Evolutionary conservation across 1,284 basidiomycete genomes (phyloP).

Genomic region (Hypsizygus ulmarius): DNA sequence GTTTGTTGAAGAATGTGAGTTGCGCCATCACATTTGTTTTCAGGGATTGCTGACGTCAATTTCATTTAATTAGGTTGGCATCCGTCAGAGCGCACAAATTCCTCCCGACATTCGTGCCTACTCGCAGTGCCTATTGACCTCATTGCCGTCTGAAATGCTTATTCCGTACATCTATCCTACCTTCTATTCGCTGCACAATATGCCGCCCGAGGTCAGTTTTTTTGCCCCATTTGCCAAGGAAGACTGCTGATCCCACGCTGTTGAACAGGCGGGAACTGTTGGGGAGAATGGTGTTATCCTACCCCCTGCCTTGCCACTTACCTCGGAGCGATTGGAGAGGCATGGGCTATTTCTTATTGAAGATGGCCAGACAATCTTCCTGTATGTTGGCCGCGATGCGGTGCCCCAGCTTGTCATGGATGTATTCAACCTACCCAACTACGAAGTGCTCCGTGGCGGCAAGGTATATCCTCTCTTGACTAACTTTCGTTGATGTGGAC

Average conservation of each 20-base stretch:
- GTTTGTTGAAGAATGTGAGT: slow-evolving; percentile 89
- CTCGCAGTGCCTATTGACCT: slow-evolving; percentile 90
- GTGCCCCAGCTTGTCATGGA: slow-evolving; percentile 93
- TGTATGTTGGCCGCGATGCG: slow-evolving; percentile 96
- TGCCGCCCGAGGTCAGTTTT: slow-evolving; percentile 79
- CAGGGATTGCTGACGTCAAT: background rate
- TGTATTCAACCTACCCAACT: slow-evolving; percentile 89
- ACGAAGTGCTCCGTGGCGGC: slow-evolving; percentile 87
- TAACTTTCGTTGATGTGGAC: background rate
- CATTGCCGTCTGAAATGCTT: slow-evolving; percentile 87
- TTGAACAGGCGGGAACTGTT: slow-evolving; percentile 68
- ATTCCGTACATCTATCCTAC: slow-evolving; percentile 93
- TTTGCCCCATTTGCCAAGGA: background rate
- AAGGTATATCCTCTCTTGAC: slow-evolving; percentile 58
- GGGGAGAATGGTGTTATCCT: slow-evolving; percentile 81
- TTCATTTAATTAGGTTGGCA: slow-evolving; percentile 71
- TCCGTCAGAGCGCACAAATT: slow-evolving; percentile 94
- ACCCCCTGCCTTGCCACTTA: slow-evolving; percentile 86
- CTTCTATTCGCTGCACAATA: slow-evolving; percentile 97
- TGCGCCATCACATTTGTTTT: background rate
- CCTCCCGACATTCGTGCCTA: slow-evolving; percentile 96
- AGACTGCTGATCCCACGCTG: background rate
- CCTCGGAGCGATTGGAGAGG: slow-evolving; percentile 90
- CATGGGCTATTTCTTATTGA: slow-evolving; percentile 98
- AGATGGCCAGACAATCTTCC: slow-evolving; percentile 96